Evolutionary conservation across 495 filamentous ascomycete genomes (phyloP), one percentile per base, ranked within the genome.

Genomic region (Talaromyces trachyspermus): DNA sequence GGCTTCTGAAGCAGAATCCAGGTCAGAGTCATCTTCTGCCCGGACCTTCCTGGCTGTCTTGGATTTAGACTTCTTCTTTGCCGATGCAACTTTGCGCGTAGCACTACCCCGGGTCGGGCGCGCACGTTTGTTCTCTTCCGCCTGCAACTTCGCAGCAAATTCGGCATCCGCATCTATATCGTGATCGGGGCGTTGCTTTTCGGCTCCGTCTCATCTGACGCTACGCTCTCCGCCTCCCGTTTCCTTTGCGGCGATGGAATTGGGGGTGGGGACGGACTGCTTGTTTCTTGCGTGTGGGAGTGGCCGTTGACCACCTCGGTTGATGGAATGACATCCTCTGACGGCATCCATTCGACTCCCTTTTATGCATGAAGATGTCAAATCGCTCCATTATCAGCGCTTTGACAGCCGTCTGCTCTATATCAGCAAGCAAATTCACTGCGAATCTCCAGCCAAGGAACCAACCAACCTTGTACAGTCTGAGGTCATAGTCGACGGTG

Each of bases 351-450:
- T 46, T 58, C 55, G 12, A n/a, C n/a, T 66, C 63, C 44, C 72
- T 74, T 38, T 64, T 67, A 35, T 74, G 71, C 38, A 75, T 68
- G 56, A 85, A 79, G 51, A 84, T 81, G 60, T 98, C 90, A 66
- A 97, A 98, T 43, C 92, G 86, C 49, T 81, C 77, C 68, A 89
- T 84, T 46, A 97, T 98, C 17, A 97, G 75, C 33, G 66, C 65
- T 57, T 89, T 91, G 56, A 98, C 84, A 10, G 75, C 78, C 65
- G 79, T 72, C 91, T 98, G 54, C 17, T 35, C 2, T 9, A 30
- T 24, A 26, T 49, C 14, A 42, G 47, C 41, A 25, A 58, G n/a
- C n/a, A n/a, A n/a, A n/a, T n/a, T n/a, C n/a, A n/a, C n/a, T n/a
- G n/a, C 9, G 48, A 9, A 32, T 9, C 9, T 37, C 6, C 7